phyloP scores from a whole-genome alignment of 2,329 filamentous ascomycete species.

The Colletotrichum trifolii region DNA sequence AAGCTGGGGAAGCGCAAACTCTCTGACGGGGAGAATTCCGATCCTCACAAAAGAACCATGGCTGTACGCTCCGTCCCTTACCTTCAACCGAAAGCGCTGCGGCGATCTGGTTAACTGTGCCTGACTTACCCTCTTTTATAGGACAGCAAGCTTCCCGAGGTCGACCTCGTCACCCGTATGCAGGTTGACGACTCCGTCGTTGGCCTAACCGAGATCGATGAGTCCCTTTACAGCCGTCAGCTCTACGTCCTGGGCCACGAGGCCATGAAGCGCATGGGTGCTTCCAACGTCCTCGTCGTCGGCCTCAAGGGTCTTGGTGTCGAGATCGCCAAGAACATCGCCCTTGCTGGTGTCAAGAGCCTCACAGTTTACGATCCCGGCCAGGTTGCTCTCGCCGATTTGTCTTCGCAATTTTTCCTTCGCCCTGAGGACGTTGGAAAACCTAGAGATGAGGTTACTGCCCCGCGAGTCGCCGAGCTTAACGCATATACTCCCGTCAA shows the following conservation, averaged over 20 bases:
- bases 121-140: conserved; percentile 43
- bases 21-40: conserved; percentile 68
- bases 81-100: neutral
- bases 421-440: conserved; percentile 89
- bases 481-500: conserved; percentile 95
- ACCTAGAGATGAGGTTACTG: conserved; percentile 86
- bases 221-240: conserved; percentile 79
- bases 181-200: conserved; percentile 72
- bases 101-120: neutral
- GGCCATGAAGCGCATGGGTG: conserved; percentile 99
- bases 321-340: conserved; percentile 98
- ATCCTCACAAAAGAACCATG: conserved; percentile 70
- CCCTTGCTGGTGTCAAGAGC: conserved; percentile 97
- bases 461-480: conserved; percentile 89
- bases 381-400: conserved; percentile 84
- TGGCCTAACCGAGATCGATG: conserved; percentile 72
- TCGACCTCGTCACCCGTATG: conserved; percentile 73
- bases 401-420: conserved; percentile 98
- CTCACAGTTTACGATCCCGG: conserved; percentile 92
- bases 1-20: conserved; percentile 77
- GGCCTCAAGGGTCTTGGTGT: conserved; percentile 95
- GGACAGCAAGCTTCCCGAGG: conserved; percentile 65
- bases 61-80: conserved; percentile 58
- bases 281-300: conserved; percentile 92
- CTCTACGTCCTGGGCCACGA: conserved; percentile 78